Percentiles rank a stretch among this genome's conserved stretches.
phyloP scores from a whole-genome alignment of 2,329 filamentous ascomycete species.

The Diaporthe nobilis region DNA sequence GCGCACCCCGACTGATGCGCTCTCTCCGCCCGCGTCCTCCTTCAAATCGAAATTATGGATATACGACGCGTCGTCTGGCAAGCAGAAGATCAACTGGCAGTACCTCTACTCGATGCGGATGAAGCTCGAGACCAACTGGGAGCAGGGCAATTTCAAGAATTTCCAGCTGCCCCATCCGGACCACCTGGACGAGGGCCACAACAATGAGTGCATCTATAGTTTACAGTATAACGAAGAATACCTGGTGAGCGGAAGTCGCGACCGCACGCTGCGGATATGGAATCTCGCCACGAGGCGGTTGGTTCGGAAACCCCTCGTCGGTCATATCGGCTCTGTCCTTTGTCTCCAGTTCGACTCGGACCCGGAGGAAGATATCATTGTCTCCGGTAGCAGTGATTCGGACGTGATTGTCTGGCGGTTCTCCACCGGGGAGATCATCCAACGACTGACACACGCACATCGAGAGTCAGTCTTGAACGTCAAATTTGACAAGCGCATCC shows the following conservation, averaged over 20 bases:
- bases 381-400: conserved; percentile 94
- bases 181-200: conserved; percentile 85
- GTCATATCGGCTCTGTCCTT: conserved; percentile 88
- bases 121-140: conserved; percentile 92
- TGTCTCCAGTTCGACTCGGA: conserved; percentile 96
- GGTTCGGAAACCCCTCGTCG: conserved; percentile 78
- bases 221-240: conserved; percentile 90
- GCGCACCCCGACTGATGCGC: conserved; percentile 28
- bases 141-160: conserved; percentile 82
- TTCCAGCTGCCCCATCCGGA: conserved; percentile 92
- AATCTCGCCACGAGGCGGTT: conserved; percentile 85
- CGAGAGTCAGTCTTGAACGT: conserved; percentile 93
- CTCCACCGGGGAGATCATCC: conserved; percentile 87
- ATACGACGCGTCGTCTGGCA: conserved; percentile 63
- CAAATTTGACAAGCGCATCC: conserved; percentile 88
- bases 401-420: conserved; percentile 94
- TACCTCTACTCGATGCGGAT: conserved; percentile 92
- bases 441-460: conserved; percentile 83
- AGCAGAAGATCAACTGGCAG: conserved; percentile 87
- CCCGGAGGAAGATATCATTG: conserved; percentile 90
- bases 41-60: conserved; percentile 63
- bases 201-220: conserved; percentile 89
- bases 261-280: conserved; percentile 91
- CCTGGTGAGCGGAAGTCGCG: conserved; percentile 93
- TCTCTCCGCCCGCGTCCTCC: conserved; percentile 16